These are phyloP conservation scores for Citrullus mucosospermus DNA, from an alignment of 306 rosid species.

Conservation along the genomic window DNA sequence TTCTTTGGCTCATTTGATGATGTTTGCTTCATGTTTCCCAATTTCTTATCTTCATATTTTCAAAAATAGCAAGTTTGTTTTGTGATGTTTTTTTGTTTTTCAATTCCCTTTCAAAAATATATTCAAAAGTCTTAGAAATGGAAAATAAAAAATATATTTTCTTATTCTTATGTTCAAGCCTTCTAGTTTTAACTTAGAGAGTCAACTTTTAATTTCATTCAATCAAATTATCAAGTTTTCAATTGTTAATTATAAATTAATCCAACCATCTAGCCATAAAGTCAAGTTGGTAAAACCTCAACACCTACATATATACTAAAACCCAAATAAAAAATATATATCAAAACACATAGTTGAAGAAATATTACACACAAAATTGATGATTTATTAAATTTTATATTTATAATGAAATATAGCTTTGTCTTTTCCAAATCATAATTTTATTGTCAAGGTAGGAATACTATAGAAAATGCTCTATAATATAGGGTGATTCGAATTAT, in stretches of 20 bases:
- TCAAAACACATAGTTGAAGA: too few species aligned
- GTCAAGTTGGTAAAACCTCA: not conserved
- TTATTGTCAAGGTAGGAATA: not conserved
- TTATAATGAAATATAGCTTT: not conserved
- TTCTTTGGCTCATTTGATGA: not conserved
- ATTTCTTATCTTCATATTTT: not conserved
- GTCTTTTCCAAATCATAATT: not conserved
- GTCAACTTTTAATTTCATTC: not conserved
- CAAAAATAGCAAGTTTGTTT: not conserved
- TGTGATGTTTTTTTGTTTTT: not conserved
- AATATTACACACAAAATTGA: too few species aligned
- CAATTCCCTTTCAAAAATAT: not conserved
- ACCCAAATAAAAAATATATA: too few species aligned
- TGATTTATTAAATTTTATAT: too few species aligned
- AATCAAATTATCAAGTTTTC: not conserved
- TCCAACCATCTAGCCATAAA: not conserved
- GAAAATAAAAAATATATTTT: not conserved
- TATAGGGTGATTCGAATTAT: too few species aligned
- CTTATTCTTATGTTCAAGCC: not conserved
- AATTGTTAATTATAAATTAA: not conserved
- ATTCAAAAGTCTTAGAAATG: too few species aligned
- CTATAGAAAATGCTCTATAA: too few species aligned
- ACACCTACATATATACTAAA: too few species aligned
- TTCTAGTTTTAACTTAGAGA: not conserved
- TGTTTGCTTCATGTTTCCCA: slow-evolving; percentile 3